Evolutionary conservation across 805 yeast genomes (phyloP).

Genomic region (Cyberlindnera mycetangii): DNA sequence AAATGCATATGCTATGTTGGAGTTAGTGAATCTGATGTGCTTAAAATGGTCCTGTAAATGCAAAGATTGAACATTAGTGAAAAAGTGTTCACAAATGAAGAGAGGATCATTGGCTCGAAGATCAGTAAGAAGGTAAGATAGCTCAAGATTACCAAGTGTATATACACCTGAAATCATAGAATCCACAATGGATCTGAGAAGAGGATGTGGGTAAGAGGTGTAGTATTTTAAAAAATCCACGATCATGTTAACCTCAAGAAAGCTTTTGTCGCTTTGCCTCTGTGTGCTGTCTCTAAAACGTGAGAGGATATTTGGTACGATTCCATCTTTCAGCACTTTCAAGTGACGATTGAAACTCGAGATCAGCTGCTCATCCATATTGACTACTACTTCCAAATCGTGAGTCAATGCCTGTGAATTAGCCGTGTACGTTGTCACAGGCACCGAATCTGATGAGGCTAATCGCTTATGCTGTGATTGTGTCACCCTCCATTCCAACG

Average conservation of each 20-base stretch:
- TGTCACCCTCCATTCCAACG: conserved; percentile 12
- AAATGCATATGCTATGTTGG: conserved; percentile 10
- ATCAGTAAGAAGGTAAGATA: conserved; percentile 4
- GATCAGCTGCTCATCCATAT: conserved; percentile 1
- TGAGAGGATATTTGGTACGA: background rate
- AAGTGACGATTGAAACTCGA: background rate
- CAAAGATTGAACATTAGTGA: background rate
- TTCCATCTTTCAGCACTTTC: background rate
- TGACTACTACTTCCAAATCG: conserved; percentile 4
- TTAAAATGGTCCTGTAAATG: conserved; percentile 10
- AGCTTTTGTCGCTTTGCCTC: background rate
- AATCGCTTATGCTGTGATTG: background rate
- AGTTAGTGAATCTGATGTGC: conserved; percentile 16
- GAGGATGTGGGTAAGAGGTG: conserved; percentile 10
- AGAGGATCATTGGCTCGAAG: background rate
- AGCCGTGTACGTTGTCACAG: conserved; percentile 7
- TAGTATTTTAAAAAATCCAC: conserved; percentile 12
- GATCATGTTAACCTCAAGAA: conserved; percentile 5
- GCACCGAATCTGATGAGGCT: conserved; percentile 10
- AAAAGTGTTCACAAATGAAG: background rate
- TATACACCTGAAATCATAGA: background rate
- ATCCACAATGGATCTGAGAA: background rate
- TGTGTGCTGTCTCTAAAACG: conserved; percentile 5
- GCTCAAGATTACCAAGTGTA: background rate
- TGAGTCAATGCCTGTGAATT: conserved; percentile 9